Evolutionary conservation across 2,329 filamentous ascomycete genomes (phyloP).

Genomic region (Aschersonia sp.): DNA sequence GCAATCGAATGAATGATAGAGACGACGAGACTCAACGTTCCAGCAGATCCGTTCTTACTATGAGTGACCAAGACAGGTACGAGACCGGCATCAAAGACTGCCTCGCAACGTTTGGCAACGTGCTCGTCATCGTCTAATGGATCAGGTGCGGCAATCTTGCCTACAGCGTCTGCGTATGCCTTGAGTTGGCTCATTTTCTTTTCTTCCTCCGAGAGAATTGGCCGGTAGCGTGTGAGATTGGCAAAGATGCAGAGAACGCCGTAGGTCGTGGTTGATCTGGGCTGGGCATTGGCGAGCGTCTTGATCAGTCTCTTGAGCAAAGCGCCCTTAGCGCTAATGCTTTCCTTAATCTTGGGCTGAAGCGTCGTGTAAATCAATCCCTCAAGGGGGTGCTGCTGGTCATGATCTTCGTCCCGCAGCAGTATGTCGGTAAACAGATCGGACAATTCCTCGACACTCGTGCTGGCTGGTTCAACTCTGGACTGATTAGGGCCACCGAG

Average conservation of each 20-base stretch:
- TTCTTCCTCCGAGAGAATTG: conserved; percentile 71
- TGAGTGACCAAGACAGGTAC: conserved; percentile 65
- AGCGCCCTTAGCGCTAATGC: conserved; percentile 50
- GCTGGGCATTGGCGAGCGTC: conserved; percentile 40
- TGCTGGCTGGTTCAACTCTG: conserved; percentile 37
- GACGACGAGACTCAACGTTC: conserved; percentile 57
- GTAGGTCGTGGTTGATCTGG: conserved; percentile 62
- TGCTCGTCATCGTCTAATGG: conserved; percentile 62
- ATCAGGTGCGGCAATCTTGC: conserved; percentile 45
- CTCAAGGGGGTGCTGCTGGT: conserved; percentile 64
- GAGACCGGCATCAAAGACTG: conserved; percentile 63
- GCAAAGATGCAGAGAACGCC: conserved; percentile 73
- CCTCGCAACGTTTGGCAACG: conserved; percentile 61
- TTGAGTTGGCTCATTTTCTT: conserved; percentile 86
- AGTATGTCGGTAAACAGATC: conserved; percentile 53
- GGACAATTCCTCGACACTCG: conserved; percentile 51
- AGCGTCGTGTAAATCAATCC: conserved; percentile 86
- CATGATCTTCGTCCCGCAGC: conserved; percentile 38
- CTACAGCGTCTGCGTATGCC: conserved; percentile 79
- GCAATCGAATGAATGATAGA: conserved; percentile 68
- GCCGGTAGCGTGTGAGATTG: conserved; percentile 73
- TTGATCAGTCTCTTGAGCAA: conserved; percentile 59
- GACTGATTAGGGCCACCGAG: conserved; percentile 23
- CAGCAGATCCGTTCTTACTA: conserved; percentile 56
- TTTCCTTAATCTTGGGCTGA: conserved; percentile 72